Percentiles rank a stretch among this genome's conserved stretches.
Conservation (phyloP, 768 basidiomycete genomes). For the Tricholoma sp. region DNA sequence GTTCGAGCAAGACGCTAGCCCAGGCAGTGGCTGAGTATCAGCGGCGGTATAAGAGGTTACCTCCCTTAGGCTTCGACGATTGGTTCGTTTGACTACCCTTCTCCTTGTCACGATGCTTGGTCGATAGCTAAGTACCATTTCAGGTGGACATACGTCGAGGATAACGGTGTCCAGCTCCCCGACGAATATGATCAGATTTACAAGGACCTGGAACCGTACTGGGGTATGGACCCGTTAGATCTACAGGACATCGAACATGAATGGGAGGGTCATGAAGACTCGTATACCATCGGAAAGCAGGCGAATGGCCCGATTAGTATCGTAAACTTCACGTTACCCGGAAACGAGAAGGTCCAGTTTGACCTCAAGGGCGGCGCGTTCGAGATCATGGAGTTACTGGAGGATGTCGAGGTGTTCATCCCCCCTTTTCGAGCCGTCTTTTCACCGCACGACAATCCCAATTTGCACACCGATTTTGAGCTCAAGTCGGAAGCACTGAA, state of each 20-base stretch:
- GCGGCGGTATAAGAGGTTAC: slow-evolving; percentile 64
- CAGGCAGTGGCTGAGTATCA: slow-evolving; percentile 77
- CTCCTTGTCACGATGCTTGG: not conserved
- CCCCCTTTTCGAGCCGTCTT: slow-evolving; percentile 48
- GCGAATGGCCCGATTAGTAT: slow-evolving; percentile 20
- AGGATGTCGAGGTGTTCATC: slow-evolving; percentile 34
- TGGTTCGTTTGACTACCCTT: slow-evolving; percentile 55
- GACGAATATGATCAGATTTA: slow-evolving; percentile 81
- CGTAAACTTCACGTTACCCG: slow-evolving; percentile 24
- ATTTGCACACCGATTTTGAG: slow-evolving; percentile 18
- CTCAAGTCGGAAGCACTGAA: no score
- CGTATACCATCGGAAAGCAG: slow-evolving; percentile 37
- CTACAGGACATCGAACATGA: slow-evolving; percentile 30
- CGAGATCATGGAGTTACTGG: slow-evolving; percentile 33
- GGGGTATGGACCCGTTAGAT: slow-evolving; percentile 47
- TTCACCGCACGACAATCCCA: slow-evolving; percentile 44
- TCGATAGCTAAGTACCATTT: not conserved
- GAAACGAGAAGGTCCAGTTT: slow-evolving; percentile 14
- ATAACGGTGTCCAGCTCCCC: slow-evolving; percentile 1
- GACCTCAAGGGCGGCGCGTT: slow-evolving; percentile 24
- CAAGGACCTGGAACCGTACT: slow-evolving; percentile 76
- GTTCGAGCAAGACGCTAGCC: slow-evolving; percentile 70
- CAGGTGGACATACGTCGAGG: slow-evolving; percentile 4
- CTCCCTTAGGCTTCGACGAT: slow-evolving; percentile 79
- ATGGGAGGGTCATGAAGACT: slow-evolving; percentile 33